These are phyloP conservation scores for Nakazawaea molendinolei DNA, from an alignment of 805 yeast species.

Conservation along the genomic window DNA sequence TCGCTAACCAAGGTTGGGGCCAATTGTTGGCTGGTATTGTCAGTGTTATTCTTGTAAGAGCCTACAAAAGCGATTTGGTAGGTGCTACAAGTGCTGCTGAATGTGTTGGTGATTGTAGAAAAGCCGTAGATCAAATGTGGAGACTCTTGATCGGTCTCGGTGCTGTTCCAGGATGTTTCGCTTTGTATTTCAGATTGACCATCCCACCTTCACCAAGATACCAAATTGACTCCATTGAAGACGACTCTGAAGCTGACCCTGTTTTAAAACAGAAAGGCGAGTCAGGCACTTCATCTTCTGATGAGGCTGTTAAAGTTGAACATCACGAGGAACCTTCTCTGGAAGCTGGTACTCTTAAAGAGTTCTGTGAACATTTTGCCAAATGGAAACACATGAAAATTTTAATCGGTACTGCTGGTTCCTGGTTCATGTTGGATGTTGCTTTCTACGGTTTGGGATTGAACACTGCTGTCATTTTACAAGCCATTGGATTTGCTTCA, in stretches of 20 bases:
- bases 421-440: conserved; percentile 77
- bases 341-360: conserved; percentile 66
- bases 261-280: conserved; percentile 39
- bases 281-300: conserved; percentile 23
- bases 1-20: conserved; percentile 88
- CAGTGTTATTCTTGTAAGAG: conserved; percentile 60
- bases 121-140: conserved; percentile 82
- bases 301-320: conserved; percentile 24
- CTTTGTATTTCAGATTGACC: conserved; percentile 76
- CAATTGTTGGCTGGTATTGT: conserved; percentile 74
- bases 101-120: conserved; percentile 54
- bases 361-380: conserved; percentile 58
- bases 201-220: conserved; percentile 85
- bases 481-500: conserved; percentile 70
- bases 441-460: conserved; percentile 76
- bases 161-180: conserved; percentile 69
- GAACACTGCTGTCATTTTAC: conserved; percentile 64
- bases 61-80: conserved; percentile 51
- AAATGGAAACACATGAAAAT: conserved; percentile 78
- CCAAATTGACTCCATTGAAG: conserved; percentile 42
- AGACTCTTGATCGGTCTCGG: conserved; percentile 76
- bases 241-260: conserved; percentile 40
- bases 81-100: conserved; percentile 42
- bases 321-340: conserved; percentile 30
- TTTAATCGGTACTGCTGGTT: conserved; percentile 70